phyloP scores from a whole-genome alignment of 805 yeast species.

The Saccharomyces eubayanus region DNA sequence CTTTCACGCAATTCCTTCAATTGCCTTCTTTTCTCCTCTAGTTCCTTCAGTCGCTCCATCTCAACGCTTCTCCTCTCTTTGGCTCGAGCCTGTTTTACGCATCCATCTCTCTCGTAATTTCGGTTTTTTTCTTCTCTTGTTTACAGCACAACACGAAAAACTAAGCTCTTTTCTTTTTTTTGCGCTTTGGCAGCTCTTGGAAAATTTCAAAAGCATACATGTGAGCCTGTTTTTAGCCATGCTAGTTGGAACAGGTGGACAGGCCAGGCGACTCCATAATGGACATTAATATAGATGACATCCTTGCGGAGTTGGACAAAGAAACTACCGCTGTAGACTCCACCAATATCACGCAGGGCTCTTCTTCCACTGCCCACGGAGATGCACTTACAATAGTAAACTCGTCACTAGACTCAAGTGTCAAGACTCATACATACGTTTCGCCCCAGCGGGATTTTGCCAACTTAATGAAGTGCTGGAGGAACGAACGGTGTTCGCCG shows the following conservation, averaged over 20 bases:
- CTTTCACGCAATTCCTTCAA: conserved; percentile 45
- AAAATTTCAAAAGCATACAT: conserved; percentile 1
- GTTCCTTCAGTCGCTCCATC: conserved; percentile 32
- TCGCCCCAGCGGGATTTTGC: conserved; percentile 19
- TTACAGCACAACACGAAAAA: conserved; percentile 4
- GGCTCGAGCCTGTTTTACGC: background rate
- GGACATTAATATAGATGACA: conserved; percentile 60
- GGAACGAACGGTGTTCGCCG: conserved; percentile 78
- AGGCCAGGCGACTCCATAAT: conserved; percentile 6
- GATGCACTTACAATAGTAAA: conserved; percentile 16
- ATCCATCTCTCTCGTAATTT: too few species aligned
- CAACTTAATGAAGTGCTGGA: conserved; percentile 57
- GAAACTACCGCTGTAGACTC: conserved; percentile 32
- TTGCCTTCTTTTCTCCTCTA: conserved; percentile 46
- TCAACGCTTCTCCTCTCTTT: background rate
- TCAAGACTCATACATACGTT: conserved; percentile 1
- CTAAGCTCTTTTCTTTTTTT: background rate
- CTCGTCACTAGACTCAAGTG: conserved; percentile 13
- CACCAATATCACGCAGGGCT: background rate
- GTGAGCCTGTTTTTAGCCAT: conserved; percentile 18
- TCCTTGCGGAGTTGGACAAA: conserved; percentile 55
- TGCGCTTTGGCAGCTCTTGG: conserved; percentile 12
- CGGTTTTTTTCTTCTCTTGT: background rate
- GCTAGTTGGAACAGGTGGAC: background rate
- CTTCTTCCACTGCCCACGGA: conserved; percentile 13